Evolutionary conservation across 306 rosid species (phyloP), one percentile per base, ranked within the genome.

Genomic region (Gillenia trifoliata): DNA sequence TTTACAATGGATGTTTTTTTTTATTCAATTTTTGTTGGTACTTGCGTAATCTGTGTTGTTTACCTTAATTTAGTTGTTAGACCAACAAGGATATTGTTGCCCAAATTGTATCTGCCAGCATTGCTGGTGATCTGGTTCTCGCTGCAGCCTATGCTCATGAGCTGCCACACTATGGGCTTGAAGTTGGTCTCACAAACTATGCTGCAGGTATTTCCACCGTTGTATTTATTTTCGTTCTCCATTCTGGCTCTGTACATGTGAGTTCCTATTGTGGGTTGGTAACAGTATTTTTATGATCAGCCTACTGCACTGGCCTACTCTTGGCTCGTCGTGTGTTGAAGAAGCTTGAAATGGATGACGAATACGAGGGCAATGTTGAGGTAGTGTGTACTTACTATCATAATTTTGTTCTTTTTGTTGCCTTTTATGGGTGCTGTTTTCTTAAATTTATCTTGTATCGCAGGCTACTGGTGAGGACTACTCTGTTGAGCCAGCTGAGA

Each of bases 301-400:
- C 98, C 33, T 93, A 93, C 72, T 87, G 97, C 72, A 93, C 97
- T 78, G 97, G 98, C 6, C 98, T 93, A 43, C 91, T 94, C 9
- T 70, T 94, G 80, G 97, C 98, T 13, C 94, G 96, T 0, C 78
- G 98, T 0, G 97, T 94, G 67, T 85, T 91, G 49, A 88, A 94
- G 56, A 64, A 0, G 49, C 95, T 94, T 28, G 91, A 91, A 59
- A 86, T 91, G 98, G 98, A 89, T 52, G 88, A 59, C 0, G 96
- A 91, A 70, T 93, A 91, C 5, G 87, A 94, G 64, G 98, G 98
- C 0, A 94, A 94, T 85, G 91, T 94, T 6, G 98, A 90, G 97
- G 97, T 93, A 82, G 49, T 0, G 40, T 38, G 34, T 8, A 12
- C n/a, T 43, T 11, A 19, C 2, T 1, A 5, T 20, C 28, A 3